phyloP scores from a whole-genome alignment of 108 stramenopile genomes.

The Skeletonema tropicum region DNA sequence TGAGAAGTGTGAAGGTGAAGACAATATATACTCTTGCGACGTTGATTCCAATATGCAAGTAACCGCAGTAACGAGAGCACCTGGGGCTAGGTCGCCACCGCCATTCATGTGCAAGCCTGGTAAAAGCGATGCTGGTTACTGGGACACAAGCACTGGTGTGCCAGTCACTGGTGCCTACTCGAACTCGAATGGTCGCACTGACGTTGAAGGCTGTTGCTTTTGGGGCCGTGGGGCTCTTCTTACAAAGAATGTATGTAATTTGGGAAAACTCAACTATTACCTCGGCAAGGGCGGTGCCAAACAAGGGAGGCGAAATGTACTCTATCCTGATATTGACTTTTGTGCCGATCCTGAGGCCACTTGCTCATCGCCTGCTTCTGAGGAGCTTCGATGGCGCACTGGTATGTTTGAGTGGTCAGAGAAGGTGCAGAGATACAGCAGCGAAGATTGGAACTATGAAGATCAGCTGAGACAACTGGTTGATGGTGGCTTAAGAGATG shows the following conservation, averaged over 20 bases:
- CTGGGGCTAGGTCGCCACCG: constrained; percentile 24
- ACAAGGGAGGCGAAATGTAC: constrained; percentile 17
- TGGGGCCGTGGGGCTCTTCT: constrained; percentile 44
- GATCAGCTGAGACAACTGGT: background rate
- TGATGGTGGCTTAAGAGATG: background rate
- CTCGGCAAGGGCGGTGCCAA: constrained; percentile 31
- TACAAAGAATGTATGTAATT: constrained; percentile 30
- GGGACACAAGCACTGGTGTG: constrained; percentile 39
- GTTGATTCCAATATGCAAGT: constrained; percentile 32
- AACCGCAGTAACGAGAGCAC: constrained; percentile 24
- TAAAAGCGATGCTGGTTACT: constrained; percentile 39
- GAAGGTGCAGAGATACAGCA: constrained; percentile 23
- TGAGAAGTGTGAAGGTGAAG: constrained; percentile 20
- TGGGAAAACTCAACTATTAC: constrained; percentile 39
- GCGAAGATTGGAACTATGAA: constrained; percentile 18
- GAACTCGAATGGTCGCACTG: constrained; percentile 36
- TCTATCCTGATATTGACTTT: constrained; percentile 36
- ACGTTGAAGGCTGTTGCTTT: constrained; percentile 51
- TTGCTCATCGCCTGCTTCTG: constrained; percentile 18
- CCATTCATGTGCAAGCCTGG: constrained; percentile 42
- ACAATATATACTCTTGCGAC: constrained; percentile 18
- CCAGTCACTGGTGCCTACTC: constrained; percentile 18
- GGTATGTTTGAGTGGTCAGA: constrained; percentile 43
- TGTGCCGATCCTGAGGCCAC: constrained; percentile 17
- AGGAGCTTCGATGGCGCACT: constrained; percentile 26